Base-by-base conservation (phyloP, 805 yeast species). In the Scheffersomyces ergatensis region DNA sequence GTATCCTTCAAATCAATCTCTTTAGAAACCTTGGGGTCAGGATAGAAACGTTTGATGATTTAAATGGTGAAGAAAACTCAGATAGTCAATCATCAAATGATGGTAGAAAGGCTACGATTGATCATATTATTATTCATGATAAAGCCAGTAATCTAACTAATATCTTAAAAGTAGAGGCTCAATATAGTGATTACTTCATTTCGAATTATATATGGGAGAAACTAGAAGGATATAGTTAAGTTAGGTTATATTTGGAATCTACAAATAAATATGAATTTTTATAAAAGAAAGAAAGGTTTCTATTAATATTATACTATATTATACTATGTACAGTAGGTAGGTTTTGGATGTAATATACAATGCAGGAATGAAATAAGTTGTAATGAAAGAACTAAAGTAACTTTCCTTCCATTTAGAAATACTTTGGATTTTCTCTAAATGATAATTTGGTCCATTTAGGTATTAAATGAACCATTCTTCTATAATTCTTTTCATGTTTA, bases 371-470 rank as follows among this genome's bases (percentile, higher is more conserved):
- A 16, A 12, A 6, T 17, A n/a, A 13, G 33, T 14, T 7, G 8
- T 16, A 8, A 30, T n/a, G 16, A 23, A 23, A 23, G 33, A 30
- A 5, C 13, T 13, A n/a, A n/a, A n/a, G n/a, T n/a, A n/a, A n/a
- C n/a, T n/a, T n/a, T n/a, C n/a, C n/a, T n/a, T n/a, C n/a, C n/a
- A n/a, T n/a, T n/a, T n/a, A n/a, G n/a, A n/a, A 83, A 57, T 82
- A 75, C 44, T 74, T 74, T 34, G 97, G 97, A 56, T 86, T 85
- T 43, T 77, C 80, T 70, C 97, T 82, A 62, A 83, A 76, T 7
- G 95, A 79, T 47, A 80, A 60, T 68, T 83, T 89, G 40, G 97
- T 89, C 95, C 96, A 89, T 59, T 89, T 87, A 16, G 97, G 96
- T 33, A 84, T 85, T 62, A 81, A 70, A 57, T 92, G 98, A 19